Evolutionary conservation across 106 monocot species (phyloP), one percentile per base, ranked within the genome.

Genomic region (Amphibolis antarctica): DNA sequence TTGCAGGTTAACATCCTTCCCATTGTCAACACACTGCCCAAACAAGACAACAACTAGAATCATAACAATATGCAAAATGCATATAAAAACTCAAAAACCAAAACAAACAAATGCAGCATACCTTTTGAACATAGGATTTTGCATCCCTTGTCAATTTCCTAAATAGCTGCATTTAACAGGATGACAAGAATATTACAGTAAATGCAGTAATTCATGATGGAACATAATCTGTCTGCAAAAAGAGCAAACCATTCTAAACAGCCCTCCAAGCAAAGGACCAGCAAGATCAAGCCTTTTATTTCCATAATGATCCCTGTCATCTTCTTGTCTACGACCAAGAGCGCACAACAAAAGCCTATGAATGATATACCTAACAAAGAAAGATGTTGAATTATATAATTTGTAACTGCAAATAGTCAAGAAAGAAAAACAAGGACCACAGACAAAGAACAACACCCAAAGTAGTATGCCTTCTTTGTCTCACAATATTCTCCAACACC

Each of bases 271-370:
- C 64, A 98, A 75, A 67, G 96, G 96, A 73, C 96, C 96, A 69
- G 96, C 96, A 75, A 98, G 85, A 55, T 98, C 96, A 61, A 98
- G 79, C 42, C 96, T 82, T 73, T 98, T 98, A 64, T 98, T 98
- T 42, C 96, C 96, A 85, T 98, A 98, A 75, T 98, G 96, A 73
- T 98, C 96, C 57, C 96, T 79, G 67, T 98, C 96, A 84, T 98
- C 96, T 79, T 98, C 96, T 27, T 84, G 87, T 66, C 96, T 82
- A 36, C 96, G 86, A 17, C 96, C 90, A 68, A 98, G 78, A 1
- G 96, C 96, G 71, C 96, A 98, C 13, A 98, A 60, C 69, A 98
- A 68, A 49, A 98, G 85, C 31, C 96, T 77, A 55, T 98, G 96
- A 66, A 98, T 98, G 58, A 98, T 90, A 60, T 98, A 98, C 22